A percentile compares a stretch with the other conserved stretches of the same genome.
These are phyloP conservation scores for Salvia splendens DNA, from an alignment of 257 asterid genomes.

Conservation along the genomic window DNA sequence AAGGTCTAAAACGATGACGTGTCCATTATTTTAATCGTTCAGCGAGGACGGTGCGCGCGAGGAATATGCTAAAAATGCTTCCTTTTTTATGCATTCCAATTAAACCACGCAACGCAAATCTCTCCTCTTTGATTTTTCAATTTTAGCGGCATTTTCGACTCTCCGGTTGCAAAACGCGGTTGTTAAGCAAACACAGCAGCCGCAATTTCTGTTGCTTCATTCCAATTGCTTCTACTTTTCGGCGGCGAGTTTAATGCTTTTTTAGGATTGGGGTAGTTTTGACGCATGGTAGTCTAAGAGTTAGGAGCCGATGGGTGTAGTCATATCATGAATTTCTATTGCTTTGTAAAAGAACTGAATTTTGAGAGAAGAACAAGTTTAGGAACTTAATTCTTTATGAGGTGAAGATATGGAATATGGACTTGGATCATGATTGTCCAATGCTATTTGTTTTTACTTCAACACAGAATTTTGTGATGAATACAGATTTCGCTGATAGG, in stretches of 20 bases:
- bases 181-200: no score
- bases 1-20: background rate
- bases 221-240: background rate
- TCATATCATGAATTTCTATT: background rate
- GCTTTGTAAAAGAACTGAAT: background rate
- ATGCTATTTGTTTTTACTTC: background rate
- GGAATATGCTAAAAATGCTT: conserved; percentile 18
- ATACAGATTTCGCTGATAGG: background rate
- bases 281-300: background rate
- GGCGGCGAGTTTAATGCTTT: background rate
- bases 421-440: background rate
- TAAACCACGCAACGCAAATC: background rate
- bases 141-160: background rate
- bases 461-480: background rate
- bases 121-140: background rate
- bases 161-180: no score
- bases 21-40: no score
- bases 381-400: background rate
- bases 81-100: background rate
- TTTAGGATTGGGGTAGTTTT: background rate
- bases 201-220: background rate
- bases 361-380: background rate
- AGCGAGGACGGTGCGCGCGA: conserved; percentile 1
- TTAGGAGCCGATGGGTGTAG: background rate
- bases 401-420: background rate